These are phyloP conservation scores for Exophiala alcalophila DNA, from an alignment of 2,329 filamentous ascomycete genomes.

Conservation along the genomic window DNA sequence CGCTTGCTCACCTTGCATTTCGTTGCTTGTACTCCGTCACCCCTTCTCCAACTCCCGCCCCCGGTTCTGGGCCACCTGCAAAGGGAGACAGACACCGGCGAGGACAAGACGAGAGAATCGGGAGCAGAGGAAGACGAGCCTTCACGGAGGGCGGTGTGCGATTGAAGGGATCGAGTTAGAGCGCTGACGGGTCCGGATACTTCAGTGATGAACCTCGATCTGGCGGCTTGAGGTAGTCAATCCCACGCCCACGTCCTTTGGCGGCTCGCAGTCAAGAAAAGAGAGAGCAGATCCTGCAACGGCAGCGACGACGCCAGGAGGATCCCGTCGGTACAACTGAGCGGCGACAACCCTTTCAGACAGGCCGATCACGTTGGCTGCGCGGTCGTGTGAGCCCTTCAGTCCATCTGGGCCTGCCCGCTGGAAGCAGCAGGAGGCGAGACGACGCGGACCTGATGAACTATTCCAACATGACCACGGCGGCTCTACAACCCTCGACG, in stretches of 20 bases:
- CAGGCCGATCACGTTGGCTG: too few relatives aligned
- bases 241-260: background rate
- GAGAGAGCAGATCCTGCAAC: background rate
- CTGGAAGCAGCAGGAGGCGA: conserved; percentile 21
- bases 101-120: conserved; percentile 2
- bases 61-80: too few relatives aligned
- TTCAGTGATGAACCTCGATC: conserved; percentile 7
- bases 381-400: too few relatives aligned
- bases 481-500: conserved; percentile 26
- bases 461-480: conserved; percentile 27
- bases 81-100: background rate
- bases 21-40: conserved; percentile 11
- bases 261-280: too few relatives aligned
- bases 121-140: background rate
- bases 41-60: background rate
- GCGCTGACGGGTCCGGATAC: conserved; percentile 5
- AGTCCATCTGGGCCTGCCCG: conserved; percentile 13
- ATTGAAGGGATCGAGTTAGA: background rate
- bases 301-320: too few relatives aligned
- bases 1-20: conserved; percentile 17
- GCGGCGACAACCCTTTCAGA: too few relatives aligned
- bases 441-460: conserved; percentile 22
- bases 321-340: too few relatives aligned
- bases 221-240: conserved; percentile 1
- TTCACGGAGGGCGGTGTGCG: background rate